Conservation (phyloP, 306 rosid genomes). For the Sicyos edulis region DNA sequence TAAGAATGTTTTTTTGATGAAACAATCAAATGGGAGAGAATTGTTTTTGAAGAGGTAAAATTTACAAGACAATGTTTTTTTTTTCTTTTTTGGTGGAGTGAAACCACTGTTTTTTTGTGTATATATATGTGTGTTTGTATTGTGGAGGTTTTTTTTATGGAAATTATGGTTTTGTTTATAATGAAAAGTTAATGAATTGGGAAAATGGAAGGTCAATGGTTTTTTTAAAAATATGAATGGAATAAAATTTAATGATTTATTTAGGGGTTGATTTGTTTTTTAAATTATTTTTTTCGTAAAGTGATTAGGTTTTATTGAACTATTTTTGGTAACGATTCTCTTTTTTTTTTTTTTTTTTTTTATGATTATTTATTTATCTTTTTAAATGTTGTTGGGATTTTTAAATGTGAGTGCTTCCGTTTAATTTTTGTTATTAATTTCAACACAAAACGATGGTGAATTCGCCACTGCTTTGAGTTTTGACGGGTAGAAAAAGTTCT, state of each 20-base stretch:
- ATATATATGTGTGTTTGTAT: not conserved
- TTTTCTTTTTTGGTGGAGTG: not conserved
- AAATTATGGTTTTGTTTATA: not conserved
- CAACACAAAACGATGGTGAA: too few species aligned
- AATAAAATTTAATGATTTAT: not conserved
- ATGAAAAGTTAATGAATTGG: not conserved
- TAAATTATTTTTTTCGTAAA: too few species aligned
- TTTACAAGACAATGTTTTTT: not conserved
- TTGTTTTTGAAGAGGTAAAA: not conserved
- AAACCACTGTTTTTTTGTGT: not conserved
- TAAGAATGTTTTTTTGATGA: not conserved
- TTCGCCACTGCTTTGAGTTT: too few species aligned
- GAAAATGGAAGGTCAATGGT: slow-evolving; percentile 11
- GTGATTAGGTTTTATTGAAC: too few species aligned
- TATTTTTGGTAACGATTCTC: too few species aligned
- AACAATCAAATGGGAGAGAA: not conserved
- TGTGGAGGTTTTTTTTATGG: not conserved
- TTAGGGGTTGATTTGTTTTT: not conserved
- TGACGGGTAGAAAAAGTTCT: too few species aligned
- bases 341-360: too few species aligned
- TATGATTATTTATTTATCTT: too few species aligned
- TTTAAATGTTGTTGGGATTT: too few species aligned
- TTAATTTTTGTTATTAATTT: too few species aligned
- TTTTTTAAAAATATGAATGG: slow-evolving; percentile 15
- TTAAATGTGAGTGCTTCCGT: too few species aligned